A percentile compares a stretch with the other conserved stretches of the same genome.
These are phyloP conservation scores for Ceratocystis lukuohia DNA, from an alignment of 2,329 filamentous ascomycete genomes.

Conservation along the genomic window DNA sequence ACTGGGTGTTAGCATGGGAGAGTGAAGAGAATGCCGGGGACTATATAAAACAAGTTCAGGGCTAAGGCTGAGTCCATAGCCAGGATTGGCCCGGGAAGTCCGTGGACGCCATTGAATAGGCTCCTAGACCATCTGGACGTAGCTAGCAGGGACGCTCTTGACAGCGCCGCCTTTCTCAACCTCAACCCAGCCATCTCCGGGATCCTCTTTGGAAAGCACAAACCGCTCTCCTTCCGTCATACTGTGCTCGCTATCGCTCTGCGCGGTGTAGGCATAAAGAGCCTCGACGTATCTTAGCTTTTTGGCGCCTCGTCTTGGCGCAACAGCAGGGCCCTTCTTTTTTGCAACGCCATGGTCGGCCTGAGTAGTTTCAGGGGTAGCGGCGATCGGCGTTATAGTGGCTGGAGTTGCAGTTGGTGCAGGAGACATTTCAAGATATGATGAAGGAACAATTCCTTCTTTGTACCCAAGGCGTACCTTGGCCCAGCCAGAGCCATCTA, in stretches of 20 bases:
- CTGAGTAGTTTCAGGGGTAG: slow-evolving; percentile 36
- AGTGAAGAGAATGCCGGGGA: slow-evolving; percentile 3
- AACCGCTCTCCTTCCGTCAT: slow-evolving; percentile 89
- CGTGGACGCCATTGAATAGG: slow-evolving; percentile 14
- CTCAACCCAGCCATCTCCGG: slow-evolving; percentile 91
- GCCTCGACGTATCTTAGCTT: slow-evolving; percentile 89
- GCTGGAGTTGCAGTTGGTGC: slow-evolving; percentile 32
- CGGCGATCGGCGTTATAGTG: neutral
- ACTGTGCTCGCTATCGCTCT: slow-evolving; percentile 73
- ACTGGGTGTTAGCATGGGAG: neutral
- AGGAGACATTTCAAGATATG: slow-evolving; percentile 59
- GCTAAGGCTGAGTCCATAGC: slow-evolving; percentile 2
- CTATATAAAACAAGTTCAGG: slow-evolving; percentile 14
- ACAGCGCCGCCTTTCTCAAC: slow-evolving; percentile 81
- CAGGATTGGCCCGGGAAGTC: slow-evolving; percentile 9
- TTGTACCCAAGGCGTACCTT: slow-evolving; percentile 62
- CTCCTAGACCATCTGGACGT: slow-evolving; percentile 60
- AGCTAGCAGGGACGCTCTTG: slow-evolving; percentile 86
- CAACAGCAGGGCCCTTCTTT: slow-evolving; percentile 85
- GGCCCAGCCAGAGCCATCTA: slow-evolving; percentile 86
- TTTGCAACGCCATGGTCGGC: slow-evolving; percentile 47
- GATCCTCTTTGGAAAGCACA: slow-evolving; percentile 74
- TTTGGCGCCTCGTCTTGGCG: slow-evolving; percentile 80
- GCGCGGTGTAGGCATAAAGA: slow-evolving; percentile 78
- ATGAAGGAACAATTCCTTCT: slow-evolving; percentile 75